phyloP scores from a whole-genome alignment of 805 yeast species.

The Brettanomyces anomalus region DNA sequence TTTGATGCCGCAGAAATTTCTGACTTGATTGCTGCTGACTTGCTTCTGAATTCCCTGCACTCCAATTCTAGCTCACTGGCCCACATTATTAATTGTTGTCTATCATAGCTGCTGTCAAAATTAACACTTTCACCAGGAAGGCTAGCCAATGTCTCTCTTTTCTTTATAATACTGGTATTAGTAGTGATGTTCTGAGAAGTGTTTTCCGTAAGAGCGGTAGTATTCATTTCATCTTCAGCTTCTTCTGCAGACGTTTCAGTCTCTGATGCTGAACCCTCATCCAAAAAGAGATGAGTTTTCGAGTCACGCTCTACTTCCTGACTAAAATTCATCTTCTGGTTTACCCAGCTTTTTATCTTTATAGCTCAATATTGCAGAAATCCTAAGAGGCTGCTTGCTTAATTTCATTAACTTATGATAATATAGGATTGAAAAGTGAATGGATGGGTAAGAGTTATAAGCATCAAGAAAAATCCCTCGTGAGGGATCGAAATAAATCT shows the following conservation, averaged over 20 bases:
- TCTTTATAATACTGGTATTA: too few species aligned
- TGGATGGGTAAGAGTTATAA: too few species aligned
- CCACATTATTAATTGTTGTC: constrained; percentile 34
- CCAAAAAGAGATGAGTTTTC: background rate
- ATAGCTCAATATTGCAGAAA: too few species aligned
- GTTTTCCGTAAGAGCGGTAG: too few species aligned
- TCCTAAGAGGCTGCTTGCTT: too few species aligned
- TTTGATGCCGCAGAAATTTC: constrained; percentile 7
- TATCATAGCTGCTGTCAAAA: constrained; percentile 8
- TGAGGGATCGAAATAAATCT: too few species aligned
- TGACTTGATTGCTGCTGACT: constrained; percentile 11
- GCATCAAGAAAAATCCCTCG: too few species aligned
- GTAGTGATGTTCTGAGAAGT: too few species aligned
- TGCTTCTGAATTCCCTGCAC: constrained; percentile 32
- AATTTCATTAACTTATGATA: too few species aligned
- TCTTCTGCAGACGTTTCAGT: constrained; percentile 15
- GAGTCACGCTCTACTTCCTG: background rate
- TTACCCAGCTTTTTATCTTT: too few species aligned
- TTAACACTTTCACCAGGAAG: background rate
- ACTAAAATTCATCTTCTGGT: background rate
- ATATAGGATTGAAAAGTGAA: too few species aligned
- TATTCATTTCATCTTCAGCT: too few species aligned
- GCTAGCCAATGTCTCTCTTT: constrained; percentile 2
- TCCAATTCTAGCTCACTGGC: constrained; percentile 44
- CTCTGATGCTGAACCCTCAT: background rate